Evolutionary conservation across 2,329 filamentous ascomycete species (phyloP), one percentile per base, ranked within the genome.

Genomic region (Talaromyces pinophilus): DNA sequence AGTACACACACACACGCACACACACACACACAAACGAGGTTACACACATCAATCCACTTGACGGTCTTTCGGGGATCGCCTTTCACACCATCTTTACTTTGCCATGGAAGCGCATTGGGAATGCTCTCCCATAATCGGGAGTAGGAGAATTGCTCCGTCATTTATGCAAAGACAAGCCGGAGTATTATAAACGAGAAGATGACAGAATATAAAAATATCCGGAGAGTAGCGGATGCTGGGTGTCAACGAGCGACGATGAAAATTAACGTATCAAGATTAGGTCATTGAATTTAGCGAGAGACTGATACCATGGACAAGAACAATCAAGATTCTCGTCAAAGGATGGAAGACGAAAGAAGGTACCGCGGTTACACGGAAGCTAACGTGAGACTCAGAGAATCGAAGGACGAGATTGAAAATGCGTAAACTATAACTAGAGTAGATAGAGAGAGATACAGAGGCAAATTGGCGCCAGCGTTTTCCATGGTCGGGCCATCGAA

Each of bases 11-110:
- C 19, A 19, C 10, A 54, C 1, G 6, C 19, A 19, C 19, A 19
- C 19, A 19, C 19, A 19, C 19, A 19, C 19, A 19, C 19, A 19
- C 1, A 19, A 19, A 19, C 19, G 19, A 19, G 60, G 35, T 33
- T 57, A 82, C 84, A 75, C 78, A 87, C 85, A 80, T 87, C 85
- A 48, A 87, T 84, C 85, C 85, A 87, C 78, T 87, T 86, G 25
- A 87, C 84, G 68, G 74, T 76, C 67, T 77, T 77, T 57, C 70
- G 71, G 2, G 76, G 74, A 62, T 77, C 75, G 6, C 76, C 76
- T 67, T 73, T 76, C 35, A 71, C 70, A 28, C 68, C 69, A 8
- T 72, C 68, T 35, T 70, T 68, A 46, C 68, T 66, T 50, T 64
- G 67, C 71, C 72, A 72, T 62, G 69, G 69, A 7, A 63, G 69